phyloP scores from a whole-genome alignment of 139 green algal genomes.

The Chlamydomonas applanata region DNA sequence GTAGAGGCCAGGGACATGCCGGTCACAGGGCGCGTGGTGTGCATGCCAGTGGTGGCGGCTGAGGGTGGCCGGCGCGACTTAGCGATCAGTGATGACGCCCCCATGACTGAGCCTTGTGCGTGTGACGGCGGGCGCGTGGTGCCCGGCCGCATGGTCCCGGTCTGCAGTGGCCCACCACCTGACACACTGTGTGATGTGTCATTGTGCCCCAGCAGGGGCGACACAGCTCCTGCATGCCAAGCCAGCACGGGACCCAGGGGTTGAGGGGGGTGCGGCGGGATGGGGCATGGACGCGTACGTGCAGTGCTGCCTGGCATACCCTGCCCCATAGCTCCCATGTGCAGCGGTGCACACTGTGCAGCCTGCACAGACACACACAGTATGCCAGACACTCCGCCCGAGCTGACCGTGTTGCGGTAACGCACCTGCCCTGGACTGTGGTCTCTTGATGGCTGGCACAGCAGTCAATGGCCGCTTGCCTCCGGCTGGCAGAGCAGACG shows the following conservation, averaged over 20 bases:
- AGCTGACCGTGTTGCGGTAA: background rate
- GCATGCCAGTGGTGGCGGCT: background rate
- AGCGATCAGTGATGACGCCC: background rate
- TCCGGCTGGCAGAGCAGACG: conserved; percentile 9
- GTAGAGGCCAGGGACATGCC: background rate
- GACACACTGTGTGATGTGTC: background rate
- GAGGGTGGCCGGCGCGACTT: background rate
- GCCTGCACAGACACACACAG: no score
- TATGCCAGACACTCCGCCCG: no score
- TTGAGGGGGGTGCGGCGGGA: background rate
- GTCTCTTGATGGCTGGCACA: conserved; percentile 10
- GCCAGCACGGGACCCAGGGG: background rate
- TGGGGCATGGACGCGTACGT: background rate
- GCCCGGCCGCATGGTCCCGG: background rate
- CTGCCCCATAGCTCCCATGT: no score
- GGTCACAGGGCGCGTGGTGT: background rate
- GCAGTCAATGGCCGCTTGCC: conserved; percentile 10
- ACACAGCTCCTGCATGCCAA: background rate
- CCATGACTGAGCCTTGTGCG: background rate
- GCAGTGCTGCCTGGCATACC: background rate
- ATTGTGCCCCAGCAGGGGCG: background rate
- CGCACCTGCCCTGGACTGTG: conserved; percentile 1
- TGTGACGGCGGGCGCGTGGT: background rate
- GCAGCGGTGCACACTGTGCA: no score
- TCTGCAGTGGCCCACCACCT: background rate